Conservation (phyloP, 306 rosid genomes). For the Vicia villosa region DNA sequence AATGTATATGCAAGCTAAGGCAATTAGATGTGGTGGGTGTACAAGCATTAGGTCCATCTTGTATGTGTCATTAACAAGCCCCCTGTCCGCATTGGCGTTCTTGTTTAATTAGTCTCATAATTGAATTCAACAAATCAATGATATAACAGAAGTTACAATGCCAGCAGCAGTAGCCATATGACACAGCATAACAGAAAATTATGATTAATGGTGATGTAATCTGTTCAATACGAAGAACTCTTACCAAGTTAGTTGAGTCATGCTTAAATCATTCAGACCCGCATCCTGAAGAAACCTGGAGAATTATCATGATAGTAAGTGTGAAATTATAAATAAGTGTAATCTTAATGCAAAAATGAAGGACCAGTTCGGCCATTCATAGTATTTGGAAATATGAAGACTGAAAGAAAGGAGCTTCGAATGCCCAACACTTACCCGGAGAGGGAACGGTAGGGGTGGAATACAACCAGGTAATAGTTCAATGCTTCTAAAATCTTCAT, state of each 20-base stretch:
- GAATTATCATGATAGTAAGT: constrained; percentile 34
- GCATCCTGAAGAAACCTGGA: constrained; percentile 93
- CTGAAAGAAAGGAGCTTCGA: no score
- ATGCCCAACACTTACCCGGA: constrained; percentile 69
- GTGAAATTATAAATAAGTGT: no score
- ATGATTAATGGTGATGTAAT: background rate
- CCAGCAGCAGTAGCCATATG: constrained; percentile 18
- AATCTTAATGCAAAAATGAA: no score
- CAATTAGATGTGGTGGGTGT: constrained; percentile 92
- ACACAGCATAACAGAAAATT: constrained; percentile 6
- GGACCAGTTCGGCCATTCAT: no score
- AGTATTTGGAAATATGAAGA: no score
- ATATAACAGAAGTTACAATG: constrained; percentile 16
- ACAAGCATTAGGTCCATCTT: constrained; percentile 95
- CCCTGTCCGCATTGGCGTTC: constrained; percentile 56
- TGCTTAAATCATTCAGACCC: constrained; percentile 63
- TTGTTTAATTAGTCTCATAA: background rate
- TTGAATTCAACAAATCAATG: constrained; percentile 7
- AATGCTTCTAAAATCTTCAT: constrained; percentile 97
- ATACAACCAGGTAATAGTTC: constrained; percentile 86
- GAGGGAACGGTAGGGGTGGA: constrained; percentile 89
- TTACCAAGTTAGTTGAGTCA: constrained; percentile 91
- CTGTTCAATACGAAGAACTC: constrained; percentile 3
- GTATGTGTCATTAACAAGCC: constrained; percentile 89
- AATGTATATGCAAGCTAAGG: constrained; percentile 90